A percentile compares a stretch with the other conserved stretches of the same genome.
Evolutionary conservation across 768 basidiomycete species (phyloP).

Genomic region (Nidularia pulvinata): DNA sequence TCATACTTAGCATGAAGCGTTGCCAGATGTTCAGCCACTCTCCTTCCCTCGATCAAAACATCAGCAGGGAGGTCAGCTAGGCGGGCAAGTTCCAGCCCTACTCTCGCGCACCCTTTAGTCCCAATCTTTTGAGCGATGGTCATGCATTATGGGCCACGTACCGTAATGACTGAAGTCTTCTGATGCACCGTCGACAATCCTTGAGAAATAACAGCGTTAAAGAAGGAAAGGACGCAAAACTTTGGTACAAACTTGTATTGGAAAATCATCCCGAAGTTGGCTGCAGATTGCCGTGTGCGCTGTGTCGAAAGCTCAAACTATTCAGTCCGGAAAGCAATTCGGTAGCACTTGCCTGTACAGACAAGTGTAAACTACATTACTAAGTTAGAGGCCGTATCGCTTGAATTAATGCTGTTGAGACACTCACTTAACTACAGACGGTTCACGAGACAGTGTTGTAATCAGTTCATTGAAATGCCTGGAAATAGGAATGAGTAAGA

Average conservation of each 20-base stretch:
- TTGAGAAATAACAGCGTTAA: slow-evolving; percentile 17
- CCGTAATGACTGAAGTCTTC: slow-evolving; percentile 75
- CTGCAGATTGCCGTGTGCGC: slow-evolving; percentile 51
- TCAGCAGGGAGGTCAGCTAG: slow-evolving; percentile 83
- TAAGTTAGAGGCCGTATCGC: too few species aligned
- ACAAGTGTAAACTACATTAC: slow-evolving; percentile 69
- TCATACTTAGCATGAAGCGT: slow-evolving; percentile 56
- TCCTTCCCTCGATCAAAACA: slow-evolving; percentile 61
- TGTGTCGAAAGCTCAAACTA: slow-evolving; percentile 18
- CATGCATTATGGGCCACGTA: slow-evolving; percentile 15
- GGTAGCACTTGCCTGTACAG: slow-evolving; percentile 58
- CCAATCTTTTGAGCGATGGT: too few species aligned
- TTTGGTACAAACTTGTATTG: slow-evolving; percentile 63
- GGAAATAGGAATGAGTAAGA: slow-evolving; percentile 1
- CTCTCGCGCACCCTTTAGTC: too few species aligned
- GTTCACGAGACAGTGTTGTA: slow-evolving; percentile 71
- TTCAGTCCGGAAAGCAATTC: neutral
- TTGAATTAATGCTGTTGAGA: too few species aligned
- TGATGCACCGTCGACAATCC: slow-evolving; percentile 73
- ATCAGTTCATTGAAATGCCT: slow-evolving; percentile 85
- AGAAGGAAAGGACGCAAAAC: neutral
- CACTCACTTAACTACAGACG: slow-evolving; percentile 78
- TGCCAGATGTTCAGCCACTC: slow-evolving; percentile 59
- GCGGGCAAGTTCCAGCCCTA: slow-evolving; percentile 88
- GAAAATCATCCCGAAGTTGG: slow-evolving; percentile 70